Evolutionary conservation across 495 filamentous ascomycete genomes (phyloP).

Genomic region (Aspergillus baeticus): DNA sequence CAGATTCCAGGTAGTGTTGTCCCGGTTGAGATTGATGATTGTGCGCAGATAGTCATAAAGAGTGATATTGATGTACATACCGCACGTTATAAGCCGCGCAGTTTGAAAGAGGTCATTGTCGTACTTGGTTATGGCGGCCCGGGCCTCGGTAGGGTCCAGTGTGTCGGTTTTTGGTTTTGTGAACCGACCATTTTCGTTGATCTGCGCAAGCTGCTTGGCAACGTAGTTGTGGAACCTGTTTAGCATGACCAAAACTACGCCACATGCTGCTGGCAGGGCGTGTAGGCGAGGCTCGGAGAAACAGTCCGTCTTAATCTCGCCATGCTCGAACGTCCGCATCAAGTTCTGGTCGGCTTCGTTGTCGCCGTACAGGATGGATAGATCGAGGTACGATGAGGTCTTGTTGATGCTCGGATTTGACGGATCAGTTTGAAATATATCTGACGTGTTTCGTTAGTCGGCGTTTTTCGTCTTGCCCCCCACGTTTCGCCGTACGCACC

Average conservation of each 20-base stretch:
- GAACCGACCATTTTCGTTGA: slow-evolving; percentile 45
- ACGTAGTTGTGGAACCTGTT: slow-evolving; percentile 45
- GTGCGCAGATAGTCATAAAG: slow-evolving; percentile 29
- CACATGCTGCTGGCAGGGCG: slow-evolving; percentile 47
- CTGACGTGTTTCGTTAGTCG: not conserved
- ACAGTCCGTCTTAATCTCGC: slow-evolving; percentile 53
- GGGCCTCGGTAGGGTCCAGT: not conserved
- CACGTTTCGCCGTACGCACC: slow-evolving; percentile 15
- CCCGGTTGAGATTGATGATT: slow-evolving; percentile 17
- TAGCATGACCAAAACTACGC: slow-evolving; percentile 41
- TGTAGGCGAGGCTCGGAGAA: slow-evolving; percentile 50
- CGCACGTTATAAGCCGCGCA: slow-evolving; percentile 30
- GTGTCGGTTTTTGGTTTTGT: not conserved
- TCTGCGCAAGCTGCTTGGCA: slow-evolving; percentile 28
- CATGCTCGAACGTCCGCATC: slow-evolving; percentile 46
- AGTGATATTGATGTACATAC: slow-evolving; percentile 18
- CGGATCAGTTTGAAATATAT: slow-evolving; percentile 50
- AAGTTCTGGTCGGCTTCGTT: slow-evolving; percentile 42
- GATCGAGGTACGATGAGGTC: slow-evolving; percentile 57
- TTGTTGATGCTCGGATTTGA: slow-evolving; percentile 41
- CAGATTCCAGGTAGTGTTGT: slow-evolving; percentile 10
- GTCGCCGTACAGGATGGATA: slow-evolving; percentile 54
- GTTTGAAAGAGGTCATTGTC: slow-evolving; percentile 43
- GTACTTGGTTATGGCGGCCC: slow-evolving; percentile 17
- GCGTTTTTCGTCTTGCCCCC: too few relatives aligned